Evolutionary conservation across 2,329 filamentous ascomycete species (phyloP).

Genomic region (Cercospora nicotianae): DNA sequence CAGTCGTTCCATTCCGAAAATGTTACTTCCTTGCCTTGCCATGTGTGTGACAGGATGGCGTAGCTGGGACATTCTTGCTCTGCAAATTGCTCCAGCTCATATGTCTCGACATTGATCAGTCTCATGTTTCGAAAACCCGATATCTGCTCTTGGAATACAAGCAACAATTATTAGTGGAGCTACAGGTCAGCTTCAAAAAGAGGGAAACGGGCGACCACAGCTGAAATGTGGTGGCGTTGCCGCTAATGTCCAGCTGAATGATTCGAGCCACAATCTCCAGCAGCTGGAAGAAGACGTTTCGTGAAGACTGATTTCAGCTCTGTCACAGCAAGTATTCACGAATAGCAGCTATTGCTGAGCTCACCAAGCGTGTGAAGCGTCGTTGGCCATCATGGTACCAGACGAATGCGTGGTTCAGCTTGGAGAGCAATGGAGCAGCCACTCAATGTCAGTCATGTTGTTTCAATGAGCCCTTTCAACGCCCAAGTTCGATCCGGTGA

Average conservation of each 20-base stretch:
- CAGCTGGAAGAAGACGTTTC: not conserved
- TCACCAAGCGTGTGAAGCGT: not conserved
- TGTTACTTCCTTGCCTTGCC: not conserved
- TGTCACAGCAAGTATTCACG: not conserved
- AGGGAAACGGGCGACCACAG: not conserved
- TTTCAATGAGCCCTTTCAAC: not conserved
- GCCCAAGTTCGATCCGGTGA: not conserved
- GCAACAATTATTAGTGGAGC: not conserved
- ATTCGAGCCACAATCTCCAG: not conserved
- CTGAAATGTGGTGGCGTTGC: not conserved
- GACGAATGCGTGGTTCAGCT: not conserved
- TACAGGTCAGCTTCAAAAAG: not conserved
- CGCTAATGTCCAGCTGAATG: not conserved
- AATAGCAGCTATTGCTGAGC: not conserved
- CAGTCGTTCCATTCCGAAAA: not conserved
- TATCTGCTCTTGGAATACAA: not conserved
- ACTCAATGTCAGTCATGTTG: not conserved
- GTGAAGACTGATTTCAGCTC: not conserved
- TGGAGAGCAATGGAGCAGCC: not conserved
- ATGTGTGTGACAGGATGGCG: not conserved
- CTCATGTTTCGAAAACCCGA: not conserved
- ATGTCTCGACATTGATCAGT: not conserved
- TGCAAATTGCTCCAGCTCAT: not conserved
- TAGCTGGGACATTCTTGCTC: not conserved
- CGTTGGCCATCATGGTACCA: not conserved